Evolutionary conservation across 257 asterid genomes (phyloP), one percentile per base, ranked within the genome.

Genomic region (Nicotiana tabacum): DNA sequence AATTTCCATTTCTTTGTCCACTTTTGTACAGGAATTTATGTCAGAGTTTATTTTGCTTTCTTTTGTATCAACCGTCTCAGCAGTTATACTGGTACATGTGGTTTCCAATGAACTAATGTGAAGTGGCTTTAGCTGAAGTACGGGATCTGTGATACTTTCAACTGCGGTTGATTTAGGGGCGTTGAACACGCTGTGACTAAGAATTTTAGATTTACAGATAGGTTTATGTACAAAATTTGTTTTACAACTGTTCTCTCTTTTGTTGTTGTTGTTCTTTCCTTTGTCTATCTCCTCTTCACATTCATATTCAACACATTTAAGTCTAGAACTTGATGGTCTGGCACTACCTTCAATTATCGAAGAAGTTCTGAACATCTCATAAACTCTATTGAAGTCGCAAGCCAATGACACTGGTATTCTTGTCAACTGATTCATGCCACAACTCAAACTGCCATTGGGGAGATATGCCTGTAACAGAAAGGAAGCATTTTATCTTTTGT

Each of bases 391-490:
- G 66, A 64, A 74, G 58, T 88, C 87, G 78, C 77, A 77, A 84
- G 82, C 80, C 83, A 85, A 66, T 83, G 61, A 51, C 72, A 87
- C 27, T 62, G 91, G 83, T 83, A 69, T 74, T 76, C 58, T 27
- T 67, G 85, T 55, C 77, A 69, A 60, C 16, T 77, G 61, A 48
- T 29, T 81, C 55, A 78, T 58, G 80, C 66, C 56, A 68, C 81
- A 66, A 57, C 35, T 80, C 62, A n/a, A 51, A 48, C 83, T 76
- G 53, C 35, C 74, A 82, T 77, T 82, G 65, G 66, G 67, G 35
- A 82, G 43, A 78, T 53, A 62, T 39, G 68, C 88, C 97, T 94
- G 91, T 72, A 86, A 77, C 77, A 67, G 66, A 43, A 43, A 2
- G 3, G 12, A 43, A 43, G 51, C 12, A 43, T 43, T 43, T 43